A percentile compares a stretch with the other conserved stretches of the same genome.
These are phyloP conservation scores for Cronartium quercuum DNA, from an alignment of 1,284 basidiomycete species.

Conservation along the genomic window DNA sequence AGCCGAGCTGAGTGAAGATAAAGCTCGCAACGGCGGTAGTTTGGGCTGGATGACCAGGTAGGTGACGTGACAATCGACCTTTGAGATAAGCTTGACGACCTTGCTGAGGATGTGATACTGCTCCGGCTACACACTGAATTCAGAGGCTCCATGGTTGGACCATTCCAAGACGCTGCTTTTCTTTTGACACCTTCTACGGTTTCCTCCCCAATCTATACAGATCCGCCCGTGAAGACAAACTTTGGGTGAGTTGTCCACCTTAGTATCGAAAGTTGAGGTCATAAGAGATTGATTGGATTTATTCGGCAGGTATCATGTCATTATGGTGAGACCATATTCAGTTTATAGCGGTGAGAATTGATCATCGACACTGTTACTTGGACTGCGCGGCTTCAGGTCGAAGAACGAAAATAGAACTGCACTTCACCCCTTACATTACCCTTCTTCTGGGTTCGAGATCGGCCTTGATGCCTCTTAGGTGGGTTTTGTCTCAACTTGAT, in stretches of 20 bases:
- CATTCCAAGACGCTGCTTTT: slow-evolving; percentile 77
- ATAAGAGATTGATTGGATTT: neutral
- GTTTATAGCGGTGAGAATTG: neutral
- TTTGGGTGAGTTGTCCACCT: slow-evolving; percentile 3
- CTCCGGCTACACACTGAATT: slow-evolving; percentile 35
- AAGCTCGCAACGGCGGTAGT: slow-evolving; percentile 75
- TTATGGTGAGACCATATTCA: slow-evolving; percentile 70
- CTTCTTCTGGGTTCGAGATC: no score
- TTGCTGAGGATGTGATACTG: neutral
- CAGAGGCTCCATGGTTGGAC: slow-evolving; percentile 50
- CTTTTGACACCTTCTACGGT: slow-evolving; percentile 66
- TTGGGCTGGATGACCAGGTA: slow-evolving; percentile 76
- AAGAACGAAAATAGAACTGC: slow-evolving; percentile 19
- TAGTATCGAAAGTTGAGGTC: neutral
- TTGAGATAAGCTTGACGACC: neutral
- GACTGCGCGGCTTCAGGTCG: neutral
- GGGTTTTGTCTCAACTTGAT: no score
- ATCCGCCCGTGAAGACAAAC: slow-evolving; percentile 65
- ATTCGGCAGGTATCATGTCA: slow-evolving; percentile 74
- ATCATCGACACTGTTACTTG: neutral
- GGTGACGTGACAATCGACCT: slow-evolving; percentile 61
- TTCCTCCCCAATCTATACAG: slow-evolving; percentile 62
- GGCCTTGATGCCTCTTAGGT: no score
- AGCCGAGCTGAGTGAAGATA: slow-evolving; percentile 77
- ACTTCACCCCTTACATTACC: no score